A percentile compares a stretch with the other conserved stretches of the same genome.
Evolutionary conservation across 129 eudicot genomes (phyloP).

Genomic region (Gnaphalium uliginosum): DNA sequence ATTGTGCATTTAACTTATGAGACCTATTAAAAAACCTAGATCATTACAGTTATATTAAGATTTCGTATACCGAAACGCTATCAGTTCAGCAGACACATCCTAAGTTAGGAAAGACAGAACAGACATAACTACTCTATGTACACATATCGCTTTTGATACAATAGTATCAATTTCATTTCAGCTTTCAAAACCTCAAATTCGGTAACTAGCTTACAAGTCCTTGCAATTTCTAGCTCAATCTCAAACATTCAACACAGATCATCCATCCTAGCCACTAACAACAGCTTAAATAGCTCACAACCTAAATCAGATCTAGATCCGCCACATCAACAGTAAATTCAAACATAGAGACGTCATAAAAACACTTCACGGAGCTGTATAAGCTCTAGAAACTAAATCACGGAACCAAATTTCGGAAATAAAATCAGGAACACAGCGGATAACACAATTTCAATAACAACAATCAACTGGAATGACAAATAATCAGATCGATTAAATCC

Average conservation of each 20-base stretch:
- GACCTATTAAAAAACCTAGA: background rate
- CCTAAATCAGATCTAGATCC: conserved; percentile 25
- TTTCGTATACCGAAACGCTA: background rate
- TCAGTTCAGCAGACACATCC: background rate
- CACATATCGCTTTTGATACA: background rate
- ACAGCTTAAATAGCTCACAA: conserved; percentile 5
- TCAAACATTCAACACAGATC: conserved; percentile 3
- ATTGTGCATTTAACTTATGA: background rate
- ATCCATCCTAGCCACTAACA: conserved; percentile 15
- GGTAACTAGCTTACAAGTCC: background rate
- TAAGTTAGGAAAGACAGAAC: conserved; percentile 5
- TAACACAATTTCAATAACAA: conserved; percentile 9
- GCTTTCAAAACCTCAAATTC: background rate
- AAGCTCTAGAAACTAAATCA: conserved; percentile 21
- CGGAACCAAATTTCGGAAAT: background rate
- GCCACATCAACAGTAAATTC: conserved; percentile 11
- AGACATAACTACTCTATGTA: background rate
- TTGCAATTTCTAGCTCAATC: background rate
- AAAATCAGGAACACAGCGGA: background rate
- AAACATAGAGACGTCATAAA: background rate
- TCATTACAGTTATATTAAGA: background rate
- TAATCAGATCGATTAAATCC: background rate
- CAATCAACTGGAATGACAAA: background rate
- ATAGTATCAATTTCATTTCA: conserved; percentile 5
- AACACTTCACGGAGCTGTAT: conserved; percentile 1